Percentiles rank a stretch among this genome's conserved stretches.
Conservation (phyloP, 352 stramenopile genomes). For the Phytophthora cryptogea region DNA sequence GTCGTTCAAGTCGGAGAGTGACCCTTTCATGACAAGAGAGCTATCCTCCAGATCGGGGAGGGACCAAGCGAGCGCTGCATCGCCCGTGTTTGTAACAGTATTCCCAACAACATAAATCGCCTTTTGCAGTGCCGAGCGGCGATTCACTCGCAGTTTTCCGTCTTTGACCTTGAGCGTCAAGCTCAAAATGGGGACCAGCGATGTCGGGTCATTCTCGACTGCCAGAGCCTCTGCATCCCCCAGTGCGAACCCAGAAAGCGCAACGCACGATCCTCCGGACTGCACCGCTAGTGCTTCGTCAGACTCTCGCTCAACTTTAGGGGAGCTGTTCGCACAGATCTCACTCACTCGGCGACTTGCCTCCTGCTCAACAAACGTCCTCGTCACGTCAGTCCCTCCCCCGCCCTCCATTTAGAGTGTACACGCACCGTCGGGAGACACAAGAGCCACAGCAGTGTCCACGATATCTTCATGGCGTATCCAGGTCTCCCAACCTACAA, state of each 20-base stretch:
- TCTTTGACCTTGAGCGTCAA: constrained; percentile 7
- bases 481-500: no score
- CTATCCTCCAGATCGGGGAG: constrained; percentile 15
- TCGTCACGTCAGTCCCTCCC: no score
- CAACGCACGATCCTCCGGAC: constrained; percentile 10
- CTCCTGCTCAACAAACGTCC: no score
- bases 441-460: no score
- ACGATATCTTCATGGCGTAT: no score
- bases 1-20: constrained; percentile 23
- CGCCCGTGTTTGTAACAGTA: background rate
- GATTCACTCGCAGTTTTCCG: constrained; percentile 20
- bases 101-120: constrained; percentile 13
- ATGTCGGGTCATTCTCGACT: constrained; percentile 9
- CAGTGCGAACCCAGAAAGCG: constrained; percentile 19
- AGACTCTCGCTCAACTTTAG: constrained; percentile 6
- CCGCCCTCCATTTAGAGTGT: no score
- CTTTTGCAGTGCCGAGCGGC: constrained; percentile 8
- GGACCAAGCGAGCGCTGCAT: constrained; percentile 15
- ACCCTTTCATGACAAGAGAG: constrained; percentile 17
- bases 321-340: no score
- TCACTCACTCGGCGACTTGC: no score
- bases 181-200: constrained; percentile 18
- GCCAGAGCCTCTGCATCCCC: constrained; percentile 21
- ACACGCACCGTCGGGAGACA: no score
- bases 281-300: constrained; percentile 3